Base-by-base conservation (phyloP, 2,329 filamentous ascomycete species). In the Exophiala aquamarina region DNA sequence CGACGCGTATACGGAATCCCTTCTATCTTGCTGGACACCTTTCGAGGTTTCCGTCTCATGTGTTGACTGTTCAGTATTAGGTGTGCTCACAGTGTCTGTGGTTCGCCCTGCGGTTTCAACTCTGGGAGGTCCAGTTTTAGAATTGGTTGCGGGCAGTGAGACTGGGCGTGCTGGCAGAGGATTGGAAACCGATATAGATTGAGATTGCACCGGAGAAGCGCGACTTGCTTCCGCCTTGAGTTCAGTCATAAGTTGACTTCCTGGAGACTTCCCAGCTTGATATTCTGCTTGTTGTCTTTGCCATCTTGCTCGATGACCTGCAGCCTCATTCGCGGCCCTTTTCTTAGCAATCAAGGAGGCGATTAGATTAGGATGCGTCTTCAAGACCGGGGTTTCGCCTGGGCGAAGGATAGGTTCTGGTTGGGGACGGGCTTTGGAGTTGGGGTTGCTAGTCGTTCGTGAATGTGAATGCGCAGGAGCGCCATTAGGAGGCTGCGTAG, bases 271-370 rank as follows among this genome's bases (percentile, higher is more conserved):
- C 4, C 45, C 44, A 26, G 44, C 39, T 41, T 21, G 33, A 39
- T 55, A 47, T 38, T 52, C 52, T 17, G 28, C 41, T 34, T 55
- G 53, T 37, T 35, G 40, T 33, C 50, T 50, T 4, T 39, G 34
- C 53, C 53, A 56, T 37, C 37, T 41, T 37, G 48, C 42, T 29
- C 47, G 41, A 20, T 44, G 37, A 11, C 53, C 53, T n/a, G 23
- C 45, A 4, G 41, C 43, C 28, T 53, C 53, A 36, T 52, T 52
- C 31, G 53, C 53, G 6, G 47, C 53, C 26, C 53, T 48, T 34
- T 54, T 56, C 15, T 36, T 37, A 3, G 50, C 53, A 11, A 56
- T 41, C 39, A 56, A 33, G n/a, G 42, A 37, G 2, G 53, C 53
- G 36, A 56, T 56, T 20, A 51, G 40, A 28, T 51, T 53, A 2